Base-by-base conservation (phyloP, 192 early-diverging fungal genomes). In the Backusella morwellensis region DNA sequence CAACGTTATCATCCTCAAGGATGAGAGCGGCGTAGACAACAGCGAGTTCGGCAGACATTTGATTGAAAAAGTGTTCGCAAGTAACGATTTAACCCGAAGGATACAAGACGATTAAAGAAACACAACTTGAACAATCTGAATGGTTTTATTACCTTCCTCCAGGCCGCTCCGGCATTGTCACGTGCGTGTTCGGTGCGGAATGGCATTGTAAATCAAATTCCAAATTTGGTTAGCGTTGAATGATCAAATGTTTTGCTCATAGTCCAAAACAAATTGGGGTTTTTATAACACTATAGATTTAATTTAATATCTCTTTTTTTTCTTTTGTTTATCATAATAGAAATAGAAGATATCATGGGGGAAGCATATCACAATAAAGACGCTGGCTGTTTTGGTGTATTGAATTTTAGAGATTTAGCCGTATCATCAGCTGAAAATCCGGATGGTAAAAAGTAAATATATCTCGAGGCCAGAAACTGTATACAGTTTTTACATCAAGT, bases 21-120 rank as follows among this genome's bases (percentile, higher is more conserved):
- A 98, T 98, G 79, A 99, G 93, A 67, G 98, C 91, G 77, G 98
- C 95, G 92, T 98, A 98, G 69, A 92, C 92, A 87, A 94, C 90
- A 83, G 97, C 97, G 79, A 92, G 89, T 88, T 99, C 95, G 81
- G 91, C 81, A 83, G 81, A 82, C 79, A 80, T 80, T 26, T 14
- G 66, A 59, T 26, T 23, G 4, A 72, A 35, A 71, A 38, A 23
- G 38, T 52, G 73, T 59, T 50, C 54, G 73, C 50, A 66, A 59
- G 35, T 74, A 74, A 52, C 35, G 73, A 74, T 74, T 70, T 70
- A 70, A 70, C 68, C 68, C 68, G 68, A 70, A 38, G 68, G 68
- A 70, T 70, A 70, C 68, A 70, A 70, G 68, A 70, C 68, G 68
- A 70, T 70, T 70, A 70, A 70, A 70, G 68, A 70, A 63, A 63